Percentiles rank a stretch among this genome's conserved stretches.
These are phyloP conservation scores for Fusarium sp. DNA, from an alignment of 2,329 filamentous ascomycete species.

Conservation along the genomic window DNA sequence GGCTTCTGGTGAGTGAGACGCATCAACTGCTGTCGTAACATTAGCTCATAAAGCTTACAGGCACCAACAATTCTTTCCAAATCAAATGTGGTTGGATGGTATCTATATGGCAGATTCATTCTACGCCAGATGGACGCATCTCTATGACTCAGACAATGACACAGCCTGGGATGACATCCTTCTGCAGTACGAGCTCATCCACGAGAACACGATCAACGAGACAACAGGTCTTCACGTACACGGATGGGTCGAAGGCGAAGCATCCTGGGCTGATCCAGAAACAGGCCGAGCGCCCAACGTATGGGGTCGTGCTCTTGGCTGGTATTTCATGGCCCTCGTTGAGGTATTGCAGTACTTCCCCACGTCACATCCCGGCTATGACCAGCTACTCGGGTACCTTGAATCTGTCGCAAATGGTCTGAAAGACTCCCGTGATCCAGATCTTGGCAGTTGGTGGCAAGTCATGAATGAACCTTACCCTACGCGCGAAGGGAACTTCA, in stretches of 20 bases:
- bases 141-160: slow-evolving; percentile 49
- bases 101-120: slow-evolving; percentile 61
- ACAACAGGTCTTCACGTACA: slow-evolving; percentile 60
- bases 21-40: fast-evolving
- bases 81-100: slow-evolving; percentile 69
- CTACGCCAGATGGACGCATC: slow-evolving; percentile 53
- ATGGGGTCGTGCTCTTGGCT: slow-evolving; percentile 63
- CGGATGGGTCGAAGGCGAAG: slow-evolving; percentile 61
- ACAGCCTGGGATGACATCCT: slow-evolving; percentile 58
- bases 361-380: slow-evolving; percentile 47
- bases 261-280: slow-evolving; percentile 60
- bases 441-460: slow-evolving; percentile 66
- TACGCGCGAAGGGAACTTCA: slow-evolving; percentile 63
- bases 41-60: background rate
- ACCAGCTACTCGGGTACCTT: slow-evolving; percentile 53
- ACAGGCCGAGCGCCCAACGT: slow-evolving; percentile 63
- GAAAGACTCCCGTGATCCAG: slow-evolving; percentile 53
- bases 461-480: slow-evolving; percentile 64
- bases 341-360: slow-evolving; percentile 60
- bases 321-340: slow-evolving; percentile 63
- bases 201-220: slow-evolving; percentile 53
- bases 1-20: slow-evolving; percentile 58
- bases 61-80: slow-evolving; percentile 54
- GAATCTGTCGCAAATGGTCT: slow-evolving; percentile 54
- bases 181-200: slow-evolving; percentile 58